Percentiles rank a stretch among this genome's conserved stretches.
phyloP scores from a whole-genome alignment of 352 stramenopile genomes.

The Globisporangium okanoganense region DNA sequence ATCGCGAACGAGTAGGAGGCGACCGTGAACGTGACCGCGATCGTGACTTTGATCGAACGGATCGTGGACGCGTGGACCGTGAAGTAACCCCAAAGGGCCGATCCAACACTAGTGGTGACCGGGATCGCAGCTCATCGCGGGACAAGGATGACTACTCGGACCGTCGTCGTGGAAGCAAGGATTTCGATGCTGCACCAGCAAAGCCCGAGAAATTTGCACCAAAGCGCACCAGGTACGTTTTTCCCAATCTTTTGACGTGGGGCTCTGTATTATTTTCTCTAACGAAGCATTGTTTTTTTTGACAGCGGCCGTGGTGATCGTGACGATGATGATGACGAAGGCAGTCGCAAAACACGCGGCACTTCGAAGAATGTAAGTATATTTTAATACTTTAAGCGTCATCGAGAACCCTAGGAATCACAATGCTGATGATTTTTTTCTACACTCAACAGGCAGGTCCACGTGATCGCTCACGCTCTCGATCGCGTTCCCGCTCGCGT shows the following conservation, averaged over 20 bases:
- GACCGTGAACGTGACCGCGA: constrained; percentile 29
- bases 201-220: constrained; percentile 21
- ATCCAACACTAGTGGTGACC: constrained; percentile 30
- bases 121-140: constrained; percentile 15
- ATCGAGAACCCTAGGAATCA: neutral
- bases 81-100: constrained; percentile 26
- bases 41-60: constrained; percentile 25
- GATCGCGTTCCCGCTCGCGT: constrained; percentile 42
- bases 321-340: constrained; percentile 56
- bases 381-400: neutral
- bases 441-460: constrained; percentile 21
- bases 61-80: constrained; percentile 30
- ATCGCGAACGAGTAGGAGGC: constrained; percentile 29
- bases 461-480: constrained; percentile 40
- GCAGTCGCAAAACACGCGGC: constrained; percentile 29
- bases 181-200: constrained; percentile 27
- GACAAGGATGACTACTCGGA: constrained; percentile 29
- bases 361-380: constrained; percentile 39
- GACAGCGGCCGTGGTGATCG: constrained; percentile 26
- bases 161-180: constrained; percentile 35
- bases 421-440: neutral
- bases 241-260: neutral
- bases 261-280: neutral
- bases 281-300: neutral
- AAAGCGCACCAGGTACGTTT: constrained; percentile 32